phyloP scores from a whole-genome alignment of 2,329 filamentous ascomycete genomes.

The Lomentospora prolificans region DNA sequence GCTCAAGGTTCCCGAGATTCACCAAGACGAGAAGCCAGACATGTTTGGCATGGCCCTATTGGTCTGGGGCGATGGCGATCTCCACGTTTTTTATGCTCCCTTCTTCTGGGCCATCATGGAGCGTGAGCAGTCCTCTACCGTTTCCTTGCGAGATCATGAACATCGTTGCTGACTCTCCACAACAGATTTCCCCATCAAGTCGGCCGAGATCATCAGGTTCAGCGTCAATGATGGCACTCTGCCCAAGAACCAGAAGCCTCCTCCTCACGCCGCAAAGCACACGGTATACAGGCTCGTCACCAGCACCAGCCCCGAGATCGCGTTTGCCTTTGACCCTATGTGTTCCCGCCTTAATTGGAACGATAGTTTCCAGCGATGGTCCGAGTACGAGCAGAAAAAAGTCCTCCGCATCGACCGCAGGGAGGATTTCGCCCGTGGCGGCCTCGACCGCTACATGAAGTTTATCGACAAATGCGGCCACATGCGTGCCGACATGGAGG shows the following conservation, averaged over 20 bases:
- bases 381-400: background rate
- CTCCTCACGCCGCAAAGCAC: background rate
- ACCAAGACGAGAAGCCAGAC: background rate
- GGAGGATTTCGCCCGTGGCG: background rate
- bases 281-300: background rate
- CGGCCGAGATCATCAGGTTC: background rate
- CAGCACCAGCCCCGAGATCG: background rate
- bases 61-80: background rate
- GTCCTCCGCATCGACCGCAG: background rate
- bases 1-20: background rate
- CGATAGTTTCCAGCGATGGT: background rate
- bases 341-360: background rate
- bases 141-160: background rate
- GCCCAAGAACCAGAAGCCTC: background rate
- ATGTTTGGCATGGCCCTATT: background rate
- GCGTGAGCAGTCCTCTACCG: background rate
- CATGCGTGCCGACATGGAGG: background rate
- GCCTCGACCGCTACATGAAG: background rate
- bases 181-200: background rate
- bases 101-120: background rate
- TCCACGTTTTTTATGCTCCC: background rate
- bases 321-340: background rate
- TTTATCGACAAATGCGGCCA: background rate
- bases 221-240: background rate
- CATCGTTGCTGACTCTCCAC: too few relatives aligned